Evolutionary conservation across 768 basidiomycete genomes (phyloP), one percentile per base, ranked within the genome.

Genomic region (Podaxis pistillaris): DNA sequence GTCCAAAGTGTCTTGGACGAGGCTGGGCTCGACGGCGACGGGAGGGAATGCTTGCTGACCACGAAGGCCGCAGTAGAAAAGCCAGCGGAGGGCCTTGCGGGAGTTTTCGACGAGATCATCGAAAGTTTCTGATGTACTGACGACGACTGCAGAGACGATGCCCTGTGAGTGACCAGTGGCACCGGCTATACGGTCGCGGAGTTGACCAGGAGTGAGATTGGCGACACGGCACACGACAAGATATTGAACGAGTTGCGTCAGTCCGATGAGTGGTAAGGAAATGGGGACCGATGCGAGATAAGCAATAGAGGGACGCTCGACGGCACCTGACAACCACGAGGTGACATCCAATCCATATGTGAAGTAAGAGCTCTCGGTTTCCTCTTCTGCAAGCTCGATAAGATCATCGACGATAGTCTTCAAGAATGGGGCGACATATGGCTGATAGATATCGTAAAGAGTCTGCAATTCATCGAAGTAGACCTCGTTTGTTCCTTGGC

Each of bases 121-220:
- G 64, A 88, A 86, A 26, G 87, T 86, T 17, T 81, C 80, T 4
- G 95, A 94, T 4, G 92, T 86, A 6, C 96, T 83, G 69, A 98
- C 86, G 41, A 85, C 88, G 57, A 96, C 85, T n/a, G 97, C 97
- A 12, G 96, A 93, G 53, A 97, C 88, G 68, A 99, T 87, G 67
- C 97, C 97, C 75, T 98, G 96, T 1, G 96, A 98, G 77, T 99
- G 97, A 36, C 97, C 97, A 15, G 97, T 98, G 2, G 95, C 86
- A 37, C 96, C 96, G 9, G 85, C 80, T 59, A 98, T 82, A 51
- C 84, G 83, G 51, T 81, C 76, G 41, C 91, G 86, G 72, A 97
- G 82, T 69, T 96, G 86, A 8, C 88, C 92, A 0, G 94, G 94
- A 7, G 86, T 86, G 47, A 93, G 76, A 61, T 87, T 85, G 22